Evolutionary conservation across 768 basidiomycete species (phyloP).

Genomic region (Harrya chromipes): DNA sequence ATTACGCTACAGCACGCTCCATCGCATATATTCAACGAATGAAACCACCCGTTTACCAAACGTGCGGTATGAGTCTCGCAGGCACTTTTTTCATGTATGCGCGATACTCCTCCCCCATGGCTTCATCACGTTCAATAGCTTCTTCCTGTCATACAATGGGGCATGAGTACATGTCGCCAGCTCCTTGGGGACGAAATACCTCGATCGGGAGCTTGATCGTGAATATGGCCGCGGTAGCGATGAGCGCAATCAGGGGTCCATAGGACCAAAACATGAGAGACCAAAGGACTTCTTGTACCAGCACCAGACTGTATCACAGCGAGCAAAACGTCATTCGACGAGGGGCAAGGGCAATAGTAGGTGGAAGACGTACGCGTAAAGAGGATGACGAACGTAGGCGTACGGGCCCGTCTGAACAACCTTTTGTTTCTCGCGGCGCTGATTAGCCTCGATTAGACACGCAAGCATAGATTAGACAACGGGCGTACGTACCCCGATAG

Average conservation of each 20-base stretch:
- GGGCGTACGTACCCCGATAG: constrained; percentile 5
- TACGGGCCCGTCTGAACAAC: constrained; percentile 14
- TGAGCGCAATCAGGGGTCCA: constrained; percentile 21
- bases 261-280: constrained; percentile 33
- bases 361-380: constrained; percentile 7
- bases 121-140: constrained; percentile 4
- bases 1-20: no score
- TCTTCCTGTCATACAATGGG: constrained; percentile 2
- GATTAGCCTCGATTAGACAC: no score
- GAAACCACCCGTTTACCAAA: constrained; percentile 1
- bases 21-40: no score
- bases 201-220: constrained; percentile 34
- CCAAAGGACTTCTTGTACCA: constrained; percentile 19
- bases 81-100: constrained; percentile 11
- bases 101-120: constrained; percentile 6
- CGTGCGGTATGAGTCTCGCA: constrained; percentile 6
- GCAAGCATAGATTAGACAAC: no score
- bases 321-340: neutral
- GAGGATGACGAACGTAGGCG: constrained; percentile 12
- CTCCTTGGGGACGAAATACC: constrained; percentile 6
- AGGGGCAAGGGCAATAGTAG: no score
- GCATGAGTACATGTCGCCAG: neutral
- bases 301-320: constrained; percentile 5
- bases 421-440: constrained; percentile 12
- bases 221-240: constrained; percentile 16